A percentile compares a stretch with the other conserved stretches of the same genome.
Evolutionary conservation across 805 yeast species (phyloP).

Genomic region (Metschnikowia amazonensis): DNA sequence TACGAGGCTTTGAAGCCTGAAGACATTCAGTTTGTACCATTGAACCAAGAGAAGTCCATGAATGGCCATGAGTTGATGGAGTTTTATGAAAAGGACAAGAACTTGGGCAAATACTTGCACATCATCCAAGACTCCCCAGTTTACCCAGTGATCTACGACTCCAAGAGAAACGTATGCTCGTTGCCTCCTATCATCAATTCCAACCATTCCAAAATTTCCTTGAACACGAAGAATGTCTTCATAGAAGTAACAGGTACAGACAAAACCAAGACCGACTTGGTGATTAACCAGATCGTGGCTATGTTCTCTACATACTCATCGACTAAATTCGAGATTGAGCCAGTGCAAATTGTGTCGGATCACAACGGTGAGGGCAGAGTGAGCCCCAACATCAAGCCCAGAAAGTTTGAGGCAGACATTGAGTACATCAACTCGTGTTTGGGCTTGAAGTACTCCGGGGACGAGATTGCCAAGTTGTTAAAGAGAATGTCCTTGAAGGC

Average conservation of each 20-base stretch:
- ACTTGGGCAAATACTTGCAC: constrained; percentile 82
- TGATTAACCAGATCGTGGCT: constrained; percentile 85
- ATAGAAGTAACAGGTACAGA: constrained; percentile 95
- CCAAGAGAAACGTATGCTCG: constrained; percentile 73
- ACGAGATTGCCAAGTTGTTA: constrained; percentile 65
- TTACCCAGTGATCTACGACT: constrained; percentile 84
- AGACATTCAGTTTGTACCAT: constrained; percentile 69
- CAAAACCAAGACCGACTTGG: constrained; percentile 89
- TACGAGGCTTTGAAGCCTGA: constrained; percentile 81
- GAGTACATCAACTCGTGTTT: constrained; percentile 87
- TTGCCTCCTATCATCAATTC: constrained; percentile 97
- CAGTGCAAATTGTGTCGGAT: constrained; percentile 76
- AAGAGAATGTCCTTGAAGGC: constrained; percentile 80
- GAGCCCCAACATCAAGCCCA: constrained; percentile 68
- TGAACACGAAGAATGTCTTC: constrained; percentile 82
- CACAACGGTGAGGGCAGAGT: constrained; percentile 75
- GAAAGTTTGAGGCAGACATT: constrained; percentile 69
- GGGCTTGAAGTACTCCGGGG: constrained; percentile 71
- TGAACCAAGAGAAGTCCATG: constrained; percentile 66
- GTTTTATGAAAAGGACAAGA: constrained; percentile 86
- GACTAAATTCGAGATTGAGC: constrained; percentile 83
- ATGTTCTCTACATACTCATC: constrained; percentile 90
- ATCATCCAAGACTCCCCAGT: constrained; percentile 86
- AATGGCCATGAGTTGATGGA: constrained; percentile 79
- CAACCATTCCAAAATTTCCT: constrained; percentile 79